These are phyloP conservation scores for Sphagnum fallax DNA, from an alignment of 228 moss, liverwort and hornwort species.

Conservation along the genomic window DNA sequence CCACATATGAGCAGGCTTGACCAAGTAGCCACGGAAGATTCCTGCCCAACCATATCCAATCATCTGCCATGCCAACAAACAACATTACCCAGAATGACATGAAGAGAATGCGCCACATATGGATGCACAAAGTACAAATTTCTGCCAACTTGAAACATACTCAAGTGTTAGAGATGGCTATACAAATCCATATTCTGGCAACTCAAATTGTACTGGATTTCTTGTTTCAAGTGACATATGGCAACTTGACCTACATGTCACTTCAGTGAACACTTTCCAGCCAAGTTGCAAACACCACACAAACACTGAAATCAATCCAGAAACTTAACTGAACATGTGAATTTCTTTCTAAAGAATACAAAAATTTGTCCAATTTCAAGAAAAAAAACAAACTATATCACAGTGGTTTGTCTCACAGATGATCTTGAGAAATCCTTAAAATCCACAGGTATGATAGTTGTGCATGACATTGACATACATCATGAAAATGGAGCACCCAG, in stretches of 20 bases:
- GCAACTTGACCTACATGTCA: not conserved
- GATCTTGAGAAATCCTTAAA: no score
- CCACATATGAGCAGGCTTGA: conserved; percentile 70
- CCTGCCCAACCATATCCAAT: conserved; percentile 64
- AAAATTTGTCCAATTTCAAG: no score
- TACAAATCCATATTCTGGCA: not conserved
- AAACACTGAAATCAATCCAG: not conserved
- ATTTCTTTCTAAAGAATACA: not conserved
- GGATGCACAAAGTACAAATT: not conserved
- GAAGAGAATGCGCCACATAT: not conserved
- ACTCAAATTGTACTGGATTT: not conserved
- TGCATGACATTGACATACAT: no score
- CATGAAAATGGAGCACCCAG: no score
- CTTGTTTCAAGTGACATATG: not conserved
- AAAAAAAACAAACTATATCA: no score
- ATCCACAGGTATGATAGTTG: no score
- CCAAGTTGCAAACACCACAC: not conserved
- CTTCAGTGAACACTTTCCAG: not conserved
- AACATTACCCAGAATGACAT: not conserved
- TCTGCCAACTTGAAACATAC: not conserved
- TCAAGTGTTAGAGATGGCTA: not conserved
- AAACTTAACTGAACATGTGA: not conserved
- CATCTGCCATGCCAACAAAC: conserved; percentile 31
- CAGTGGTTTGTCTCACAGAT: no score
- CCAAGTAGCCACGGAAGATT: conserved; percentile 44